These are phyloP conservation scores for Phytophthora crassamura DNA, from an alignment of 352 stramenopile species.

Conservation along the genomic window DNA sequence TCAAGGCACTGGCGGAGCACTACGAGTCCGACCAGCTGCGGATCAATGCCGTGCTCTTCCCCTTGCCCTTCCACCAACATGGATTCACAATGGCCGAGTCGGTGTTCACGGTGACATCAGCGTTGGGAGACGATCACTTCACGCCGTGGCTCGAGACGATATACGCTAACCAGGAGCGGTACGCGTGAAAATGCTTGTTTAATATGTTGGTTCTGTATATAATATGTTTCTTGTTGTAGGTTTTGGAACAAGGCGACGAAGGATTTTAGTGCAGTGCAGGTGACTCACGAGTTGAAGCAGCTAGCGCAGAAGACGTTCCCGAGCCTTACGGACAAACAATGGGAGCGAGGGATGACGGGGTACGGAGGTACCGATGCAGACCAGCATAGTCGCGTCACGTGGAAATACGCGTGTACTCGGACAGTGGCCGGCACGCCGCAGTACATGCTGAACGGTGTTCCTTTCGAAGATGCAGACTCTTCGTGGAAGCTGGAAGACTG, in stretches of 20 bases:
- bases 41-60: conserved; percentile 72
- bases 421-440: conserved; percentile 71
- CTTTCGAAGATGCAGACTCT: conserved; percentile 59
- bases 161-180: conserved; percentile 79
- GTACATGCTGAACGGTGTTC: conserved; percentile 83
- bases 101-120: conserved; percentile 63
- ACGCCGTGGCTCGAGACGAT: conserved; percentile 67
- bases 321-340: conserved; percentile 55
- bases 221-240: conserved; percentile 27
- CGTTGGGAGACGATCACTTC: conserved; percentile 60
- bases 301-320: conserved; percentile 74
- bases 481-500: conserved; percentile 68
- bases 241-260: conserved; percentile 82
- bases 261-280: conserved; percentile 65
- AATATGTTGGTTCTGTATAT: not conserved
- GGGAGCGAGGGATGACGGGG: conserved; percentile 71
- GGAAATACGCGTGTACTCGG: conserved; percentile 81
- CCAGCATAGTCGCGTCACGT: conserved; percentile 54
- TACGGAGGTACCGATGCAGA: conserved; percentile 74
- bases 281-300: conserved; percentile 57
- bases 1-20: conserved; percentile 67
- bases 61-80: conserved; percentile 74
- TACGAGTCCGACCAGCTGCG: conserved; percentile 66
- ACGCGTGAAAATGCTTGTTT: conserved; percentile 10
- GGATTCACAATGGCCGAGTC: conserved; percentile 70